A percentile compares a stretch with the other conserved stretches of the same genome.
Conservation (phyloP, 805 yeast species). For the Henningerozyma blattae region DNA sequence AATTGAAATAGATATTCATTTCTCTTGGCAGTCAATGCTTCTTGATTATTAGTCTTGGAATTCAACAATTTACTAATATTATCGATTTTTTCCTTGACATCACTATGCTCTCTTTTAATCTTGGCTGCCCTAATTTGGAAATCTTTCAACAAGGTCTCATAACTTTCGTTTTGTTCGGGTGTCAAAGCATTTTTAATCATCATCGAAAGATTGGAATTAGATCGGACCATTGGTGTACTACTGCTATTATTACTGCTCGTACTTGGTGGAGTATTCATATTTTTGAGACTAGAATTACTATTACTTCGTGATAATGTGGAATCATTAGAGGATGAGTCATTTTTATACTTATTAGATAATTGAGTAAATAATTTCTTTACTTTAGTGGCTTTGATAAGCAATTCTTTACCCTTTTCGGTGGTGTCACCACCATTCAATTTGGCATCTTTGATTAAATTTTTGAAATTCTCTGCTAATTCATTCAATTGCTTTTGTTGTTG, state of each 20-base stretch:
- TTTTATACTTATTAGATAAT: constrained; percentile 31
- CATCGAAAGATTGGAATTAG: constrained; percentile 9
- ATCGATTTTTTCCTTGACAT: constrained; percentile 21
- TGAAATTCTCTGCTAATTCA: constrained; percentile 47
- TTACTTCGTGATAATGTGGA: constrained; percentile 5
- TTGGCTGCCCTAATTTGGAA: constrained; percentile 20
- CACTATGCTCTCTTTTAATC: constrained; percentile 20
- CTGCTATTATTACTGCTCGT: constrained; percentile 4
- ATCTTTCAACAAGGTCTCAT: constrained; percentile 16
- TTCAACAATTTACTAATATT: constrained; percentile 18
- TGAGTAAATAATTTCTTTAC: constrained; percentile 49
- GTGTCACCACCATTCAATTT: constrained; percentile 44
- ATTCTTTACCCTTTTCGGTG: constrained; percentile 50
- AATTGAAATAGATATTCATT: constrained; percentile 16
- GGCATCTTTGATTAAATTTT: constrained; percentile 48
- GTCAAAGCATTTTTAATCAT: constrained; percentile 21
- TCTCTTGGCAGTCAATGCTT: constrained; percentile 15
- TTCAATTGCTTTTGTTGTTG: constrained; percentile 26
- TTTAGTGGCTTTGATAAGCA: constrained; percentile 48
- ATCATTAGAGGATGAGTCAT: background rate
- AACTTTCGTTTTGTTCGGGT: constrained; percentile 20
- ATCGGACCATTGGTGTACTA: constrained; percentile 2
- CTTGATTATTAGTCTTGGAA: constrained; percentile 13
- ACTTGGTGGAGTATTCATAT: background rate
- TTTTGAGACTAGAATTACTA: constrained; percentile 1